Base-by-base conservation (phyloP, 495 filamentous ascomycete species). In the Echria macrotheca region DNA sequence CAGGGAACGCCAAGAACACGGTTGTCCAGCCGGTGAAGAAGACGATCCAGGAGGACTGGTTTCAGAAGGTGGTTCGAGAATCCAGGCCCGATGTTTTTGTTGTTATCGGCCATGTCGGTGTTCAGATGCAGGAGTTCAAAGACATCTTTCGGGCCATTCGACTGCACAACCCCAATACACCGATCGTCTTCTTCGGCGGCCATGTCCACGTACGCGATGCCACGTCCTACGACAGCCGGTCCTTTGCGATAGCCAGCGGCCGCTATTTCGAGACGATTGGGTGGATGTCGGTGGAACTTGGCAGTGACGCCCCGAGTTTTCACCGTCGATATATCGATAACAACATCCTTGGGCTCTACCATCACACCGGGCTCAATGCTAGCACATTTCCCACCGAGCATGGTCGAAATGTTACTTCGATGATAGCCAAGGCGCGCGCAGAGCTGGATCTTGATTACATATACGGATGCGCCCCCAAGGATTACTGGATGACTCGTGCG, bases 191-290 rank as follows among this genome's bases (percentile, higher is more conserved):
- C 64, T 89, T 98, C 46, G 91, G 88, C 37, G 93, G 93, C 4
- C 93, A 98, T 60, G 80, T 82, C 21, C 93, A 98, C 61, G 85
- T 96, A 35, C 80, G 93, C 4, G 89, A 98, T 57, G 93, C 85
- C 59, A 80, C 74, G 14, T 77, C 78, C 40, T 97, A 86, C 59
- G 93, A 97, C 61, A 70, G 74, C 36, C 86, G 84, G 53, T 85
- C 91, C 1, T 85, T 83, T 50, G 93, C 82, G 1, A 68, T 98
- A 11, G 89, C 90, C 25, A 90, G 86, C 58, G 93, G 93, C n/a
- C 78, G 91, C 2, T 98, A 96, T 65, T 89, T 96, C 78, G 93
- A 98, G 69, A 97, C 94, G n/a, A 82, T 96, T 41, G 93, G 93
- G 4, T 98, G 90, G 72, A 78, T 94, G 80, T 94, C 90, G 8